Base-by-base conservation (phyloP, 2,329 filamentous ascomycete genomes). In the Helminthosporium solani region DNA sequence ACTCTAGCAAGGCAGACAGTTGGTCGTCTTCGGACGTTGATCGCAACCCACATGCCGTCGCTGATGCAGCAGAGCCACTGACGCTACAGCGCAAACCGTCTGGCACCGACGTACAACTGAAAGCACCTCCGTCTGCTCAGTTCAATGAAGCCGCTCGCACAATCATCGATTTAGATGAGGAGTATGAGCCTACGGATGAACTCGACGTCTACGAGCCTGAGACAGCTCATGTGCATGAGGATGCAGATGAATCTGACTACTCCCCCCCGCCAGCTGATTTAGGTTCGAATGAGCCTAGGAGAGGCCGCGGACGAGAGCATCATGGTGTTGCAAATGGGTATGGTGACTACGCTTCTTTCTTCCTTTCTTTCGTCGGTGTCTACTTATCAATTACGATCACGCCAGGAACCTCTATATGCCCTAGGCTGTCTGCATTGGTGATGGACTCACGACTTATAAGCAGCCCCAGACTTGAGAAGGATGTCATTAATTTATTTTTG, bases 1-100 rank as follows among this genome's bases (percentile, higher is more conserved):
- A 97, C 77, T 96, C 92, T 57, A 96, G 91, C 73, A 88, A 87
- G 74, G 81, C 80, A 53, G 86, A 91, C 76, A 88, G 91, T 68
- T 95, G 90, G 54, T 73, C 81, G 66, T 76, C 80, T 66, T 76
- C 78, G 51, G 69, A 73, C 46, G 48, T 50, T 62, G 66, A 68
- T 51, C 46, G 52, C 50, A 60, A 58, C 52, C 58, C 58, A 50
- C 55, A 48, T 50, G 45, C 44, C 48, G 55, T 52, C 60, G 59
- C 61, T 67, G 60, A 67, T 60, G 56, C 48, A 50, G 53, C 54
- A 56, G 59, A 55, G 39, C 47, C 56, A 60, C 59, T 66, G 45
- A 60, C 56, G 30, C 54, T 56, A 34, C 64, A 63, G 42, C 52
- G 53, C 34, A 61, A 62, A 40, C 44, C 19, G 27, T 47, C 45